Percentiles rank a stretch among this genome's conserved stretches.
phyloP scores from a whole-genome alignment of 2,329 filamentous ascomycete genomes.

The Incumbomyces delicatus region DNA sequence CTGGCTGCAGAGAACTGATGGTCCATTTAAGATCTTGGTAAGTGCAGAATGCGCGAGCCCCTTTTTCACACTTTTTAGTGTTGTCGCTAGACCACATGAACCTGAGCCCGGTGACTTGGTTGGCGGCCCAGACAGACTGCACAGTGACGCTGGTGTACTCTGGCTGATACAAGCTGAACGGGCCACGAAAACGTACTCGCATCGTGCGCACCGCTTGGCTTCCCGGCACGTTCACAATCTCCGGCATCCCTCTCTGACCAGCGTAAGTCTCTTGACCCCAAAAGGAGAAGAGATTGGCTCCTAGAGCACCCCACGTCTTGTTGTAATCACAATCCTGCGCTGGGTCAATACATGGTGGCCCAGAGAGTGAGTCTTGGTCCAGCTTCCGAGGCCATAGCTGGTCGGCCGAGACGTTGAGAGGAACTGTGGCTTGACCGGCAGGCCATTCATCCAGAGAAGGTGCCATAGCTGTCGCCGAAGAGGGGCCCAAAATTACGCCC shows the following conservation, averaged over 20 bases:
- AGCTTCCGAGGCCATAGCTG: constrained; percentile 9
- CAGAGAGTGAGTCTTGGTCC: constrained; percentile 1
- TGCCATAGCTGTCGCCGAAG: constrained; percentile 20
- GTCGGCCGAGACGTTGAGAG: constrained; percentile 11
- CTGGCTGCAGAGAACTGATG: neutral
- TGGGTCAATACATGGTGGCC: constrained; percentile 8
- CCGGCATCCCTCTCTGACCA: neutral
- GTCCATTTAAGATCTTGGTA: constrained; percentile 4
- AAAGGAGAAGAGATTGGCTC: constrained; percentile 12
- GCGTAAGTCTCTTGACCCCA: constrained; percentile 3
- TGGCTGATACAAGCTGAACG: neutral
- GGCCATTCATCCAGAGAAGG: constrained; percentile 17
- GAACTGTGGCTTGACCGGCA: constrained; percentile 14
- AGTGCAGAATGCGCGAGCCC: neutral
- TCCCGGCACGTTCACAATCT: constrained; percentile 8
- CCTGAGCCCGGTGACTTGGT: constrained; percentile 4
- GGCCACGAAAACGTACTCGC: neutral
- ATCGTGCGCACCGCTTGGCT: neutral
- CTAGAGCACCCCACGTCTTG: constrained; percentile 4
- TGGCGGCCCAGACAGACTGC: constrained; percentile 8
- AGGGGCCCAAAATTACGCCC: constrained; percentile 18
- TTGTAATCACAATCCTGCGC: constrained; percentile 12
- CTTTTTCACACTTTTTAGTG: neutral
- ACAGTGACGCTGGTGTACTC: constrained; percentile 5
- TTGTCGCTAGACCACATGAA: neutral